Evolutionary conservation across 108 stramenopile species (phyloP), one percentile per base, ranked within the genome.

Genomic region (Cyclostephanos tholiformis): DNA sequence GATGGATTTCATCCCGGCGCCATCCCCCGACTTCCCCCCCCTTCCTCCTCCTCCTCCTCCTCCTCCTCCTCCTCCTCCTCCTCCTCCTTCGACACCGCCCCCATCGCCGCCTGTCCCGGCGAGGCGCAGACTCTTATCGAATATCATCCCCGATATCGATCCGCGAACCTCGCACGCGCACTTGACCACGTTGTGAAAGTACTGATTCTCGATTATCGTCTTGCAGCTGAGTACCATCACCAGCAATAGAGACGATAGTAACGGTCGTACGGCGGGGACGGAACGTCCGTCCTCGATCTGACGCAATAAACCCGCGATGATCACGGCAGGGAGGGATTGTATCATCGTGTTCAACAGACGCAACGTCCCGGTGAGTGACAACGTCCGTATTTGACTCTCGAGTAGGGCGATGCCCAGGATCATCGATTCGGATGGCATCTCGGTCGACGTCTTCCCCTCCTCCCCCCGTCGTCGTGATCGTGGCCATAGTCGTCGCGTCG

Each of bases 151-250:
- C 56, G 86, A 82, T 2, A 92, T 44, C 13, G 86, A 65, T 2
- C 91, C 91, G 19, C 95, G 82, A n/a, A 92, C 89, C 57, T 87
- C 59, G 11, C 87, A 86, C 7, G 91, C 84, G 61, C 84, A 79
- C 49, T 77, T 86, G 49, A 89, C 86, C 64, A 92, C 80, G 50
- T 80, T 71, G 78, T 95, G 91, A 75, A 96, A 97, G 73, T 91
- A 95, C 68, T 86, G 85, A 65, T 95, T 97, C 71, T 97, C 97
- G 11, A 92, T 78, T 19, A 93, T 67, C 85, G 91, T 95, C 83
- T 97, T 97, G 26, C 86, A 20, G 25, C 57, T 69, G 55, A 92
- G 57, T 7, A 92, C 87, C 76, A 64, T 66, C 11, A 90, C 80
- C 27, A 90, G 56, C 26, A 67, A 25, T 8, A 85, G 19, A 2